These are phyloP conservation scores for Mrakia hoshinonis DNA, from an alignment of 768 basidiomycete species.

Conservation along the genomic window DNA sequence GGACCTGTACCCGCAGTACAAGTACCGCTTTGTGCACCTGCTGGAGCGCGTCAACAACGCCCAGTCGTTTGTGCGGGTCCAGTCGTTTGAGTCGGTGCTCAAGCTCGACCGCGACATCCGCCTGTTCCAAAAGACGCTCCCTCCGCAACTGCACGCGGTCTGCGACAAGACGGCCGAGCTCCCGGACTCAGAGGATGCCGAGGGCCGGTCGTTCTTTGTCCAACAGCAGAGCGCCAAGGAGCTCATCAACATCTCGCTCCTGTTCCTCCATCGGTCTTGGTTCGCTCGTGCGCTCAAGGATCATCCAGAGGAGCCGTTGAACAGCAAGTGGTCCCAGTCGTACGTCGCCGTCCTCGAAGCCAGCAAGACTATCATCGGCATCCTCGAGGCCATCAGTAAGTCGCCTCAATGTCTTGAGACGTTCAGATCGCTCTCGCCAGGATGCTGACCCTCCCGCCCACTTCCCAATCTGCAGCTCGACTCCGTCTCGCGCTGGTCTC, in stretches of 20 bases:
- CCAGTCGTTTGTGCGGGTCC: not conserved
- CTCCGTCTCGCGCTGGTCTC: not conserved
- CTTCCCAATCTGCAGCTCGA: not conserved
- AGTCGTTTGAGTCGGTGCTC: slow-evolving; percentile 16
- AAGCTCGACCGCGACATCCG: slow-evolving; percentile 20
- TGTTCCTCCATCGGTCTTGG: slow-evolving; percentile 24
- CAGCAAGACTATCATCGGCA: not conserved
- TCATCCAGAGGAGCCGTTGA: slow-evolving; percentile 18
- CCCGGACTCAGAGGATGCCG: not conserved
- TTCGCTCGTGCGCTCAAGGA: slow-evolving; percentile 22
- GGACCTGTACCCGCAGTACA: not conserved
- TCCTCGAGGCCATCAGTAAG: not conserved
- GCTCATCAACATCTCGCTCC: not conserved
- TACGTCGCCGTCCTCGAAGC: slow-evolving; percentile 9
- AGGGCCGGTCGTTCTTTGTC: not conserved
- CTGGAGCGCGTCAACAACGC: not conserved
- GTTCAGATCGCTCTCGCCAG: too few species aligned
- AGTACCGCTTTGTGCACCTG: not conserved
- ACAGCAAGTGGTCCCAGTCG: not conserved
- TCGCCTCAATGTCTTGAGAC: not conserved
- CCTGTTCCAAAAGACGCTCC: not conserved
- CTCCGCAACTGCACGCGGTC: not conserved
- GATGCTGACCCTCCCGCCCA: not conserved
- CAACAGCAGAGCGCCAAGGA: not conserved
- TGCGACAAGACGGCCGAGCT: not conserved